Base-by-base conservation (phyloP, 1,284 basidiomycete genomes). In the Lignosus rhinocerotis region DNA sequence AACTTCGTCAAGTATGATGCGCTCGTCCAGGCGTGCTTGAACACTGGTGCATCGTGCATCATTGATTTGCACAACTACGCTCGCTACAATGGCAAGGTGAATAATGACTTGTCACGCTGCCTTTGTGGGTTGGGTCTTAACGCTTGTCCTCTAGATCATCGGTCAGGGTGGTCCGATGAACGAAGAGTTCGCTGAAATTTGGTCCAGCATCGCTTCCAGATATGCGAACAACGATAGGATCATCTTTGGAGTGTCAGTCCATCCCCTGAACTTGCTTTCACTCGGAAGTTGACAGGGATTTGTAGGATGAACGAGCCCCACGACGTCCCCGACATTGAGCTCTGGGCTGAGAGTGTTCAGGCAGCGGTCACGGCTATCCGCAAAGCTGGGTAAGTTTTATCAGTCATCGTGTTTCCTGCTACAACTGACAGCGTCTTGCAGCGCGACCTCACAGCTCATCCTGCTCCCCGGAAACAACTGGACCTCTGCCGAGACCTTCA, bases 21-120 rank as follows among this genome's bases (percentile, higher is more conserved):
- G 48, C 75, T 81, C 42, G 83, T 87, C 12, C 75, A 83, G 60
- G 78, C 75, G 62, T 70, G 76, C 70, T 62, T 80, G 53, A 64
- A 64, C 10, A 68, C 75, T 0, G 77, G 79, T 10, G 76, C 78
- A 17, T 71, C 75, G 43, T 86, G 80, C 60, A 81, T 83, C 66
- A 74, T 87, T 36, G 85, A 87, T 65, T 70, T 84, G 19, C 82
- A 85, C 70, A 85, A 84, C 69, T 84, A 85, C 49, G 83, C 81
- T 16, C 72, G 82, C n/a, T 84, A 72, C 71, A 73, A 83, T 43
- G 73, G 74, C 33, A 66, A 70, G 65, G 80, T 83, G 43, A 19
- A 19, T 63, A 16, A 9, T 32, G 36, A 19, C 6, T 43, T 36
- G 11, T 19, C 6, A 16, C 9, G 12, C 25, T 25, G 25, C 25